Evolutionary conservation across 2,329 filamentous ascomycete species (phyloP).

Genomic region (Cercospora brassicicola): DNA sequence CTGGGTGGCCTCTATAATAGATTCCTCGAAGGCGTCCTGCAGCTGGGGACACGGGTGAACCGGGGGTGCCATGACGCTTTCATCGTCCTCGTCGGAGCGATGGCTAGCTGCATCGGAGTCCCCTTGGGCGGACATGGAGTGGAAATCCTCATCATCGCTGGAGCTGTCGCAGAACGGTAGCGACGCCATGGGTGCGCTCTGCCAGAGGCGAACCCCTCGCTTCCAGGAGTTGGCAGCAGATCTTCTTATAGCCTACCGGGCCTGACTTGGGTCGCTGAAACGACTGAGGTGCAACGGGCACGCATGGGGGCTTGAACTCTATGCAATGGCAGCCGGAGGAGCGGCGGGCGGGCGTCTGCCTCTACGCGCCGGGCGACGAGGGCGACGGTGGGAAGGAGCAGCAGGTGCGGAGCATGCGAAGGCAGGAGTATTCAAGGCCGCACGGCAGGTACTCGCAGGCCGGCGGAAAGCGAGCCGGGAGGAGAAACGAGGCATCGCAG

Average conservation of each 20-base stretch:
- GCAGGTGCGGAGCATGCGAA: not conserved
- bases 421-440: not conserved
- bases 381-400: not conserved
- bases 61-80: slow-evolving; percentile 42
- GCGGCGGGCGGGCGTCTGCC: not conserved
- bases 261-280: slow-evolving; percentile 15
- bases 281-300: not conserved
- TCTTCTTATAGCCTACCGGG: not conserved
- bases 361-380: not conserved
- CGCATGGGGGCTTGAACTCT: slow-evolving; percentile 14
- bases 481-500: not conserved
- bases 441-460: not conserved
- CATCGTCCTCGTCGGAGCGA: slow-evolving; percentile 12
- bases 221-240: slow-evolving; percentile 3
- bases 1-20: slow-evolving; percentile 69
- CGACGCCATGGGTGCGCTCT: slow-evolving; percentile 22
- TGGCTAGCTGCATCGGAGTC: slow-evolving; percentile 7
- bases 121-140: slow-evolving; percentile 27
- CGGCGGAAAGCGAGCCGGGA: not conserved
- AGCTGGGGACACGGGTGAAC: slow-evolving; percentile 72
- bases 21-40: slow-evolving; percentile 81
- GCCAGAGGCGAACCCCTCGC: not conserved
- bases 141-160: slow-evolving; percentile 32
- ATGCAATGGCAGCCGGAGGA: not conserved
- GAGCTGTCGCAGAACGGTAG: slow-evolving; percentile 20